These are phyloP conservation scores for Chionographis japonica DNA, from an alignment of 106 monocot genomes.

Conservation along the genomic window DNA sequence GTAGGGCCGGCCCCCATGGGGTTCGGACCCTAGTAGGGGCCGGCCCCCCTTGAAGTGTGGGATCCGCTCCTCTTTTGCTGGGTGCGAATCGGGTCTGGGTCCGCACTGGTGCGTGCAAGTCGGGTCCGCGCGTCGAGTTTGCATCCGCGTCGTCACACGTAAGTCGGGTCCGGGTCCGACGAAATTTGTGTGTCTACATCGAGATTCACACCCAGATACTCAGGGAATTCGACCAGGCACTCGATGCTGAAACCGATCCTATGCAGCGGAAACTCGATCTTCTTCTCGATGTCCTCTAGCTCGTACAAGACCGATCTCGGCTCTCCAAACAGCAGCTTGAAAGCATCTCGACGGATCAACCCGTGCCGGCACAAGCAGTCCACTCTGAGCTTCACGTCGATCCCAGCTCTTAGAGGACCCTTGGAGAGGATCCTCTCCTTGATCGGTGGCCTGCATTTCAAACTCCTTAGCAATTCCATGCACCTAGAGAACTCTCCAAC, in stretches of 20 bases:
- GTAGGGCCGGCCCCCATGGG: too few relatives aligned
- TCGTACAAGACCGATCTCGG: slow-evolving; percentile 64
- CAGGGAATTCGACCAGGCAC: slow-evolving; percentile 62
- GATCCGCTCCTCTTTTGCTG: too few relatives aligned
- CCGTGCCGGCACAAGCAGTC: slow-evolving; percentile 66
- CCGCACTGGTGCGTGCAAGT: too few relatives aligned
- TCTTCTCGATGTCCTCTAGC: slow-evolving; percentile 60
- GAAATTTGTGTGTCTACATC: too few relatives aligned
- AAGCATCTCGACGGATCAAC: slow-evolving; percentile 69
- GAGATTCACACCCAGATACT: slow-evolving; percentile 85
- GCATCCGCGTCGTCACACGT: too few relatives aligned
- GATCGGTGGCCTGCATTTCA: slow-evolving; percentile 65
- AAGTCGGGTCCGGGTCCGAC: too few relatives aligned
- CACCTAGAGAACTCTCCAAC: slow-evolving; percentile 60
- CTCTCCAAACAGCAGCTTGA: slow-evolving; percentile 57
- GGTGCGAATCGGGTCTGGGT: too few relatives aligned
- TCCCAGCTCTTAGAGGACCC: slow-evolving; percentile 41
- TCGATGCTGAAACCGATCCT: slow-evolving; percentile 37
- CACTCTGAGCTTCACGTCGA: slow-evolving; percentile 53
- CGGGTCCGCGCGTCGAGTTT: too few relatives aligned
- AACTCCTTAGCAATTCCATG: slow-evolving; percentile 33
- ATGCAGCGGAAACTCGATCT: slow-evolving; percentile 63
- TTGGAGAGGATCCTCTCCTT: slow-evolving; percentile 46
- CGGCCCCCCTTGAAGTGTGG: too few relatives aligned
- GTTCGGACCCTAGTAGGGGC: too few relatives aligned